These are phyloP conservation scores for Ceratocystis diversiconidia DNA, from an alignment of 2,329 filamentous ascomycete species.

Conservation along the genomic window DNA sequence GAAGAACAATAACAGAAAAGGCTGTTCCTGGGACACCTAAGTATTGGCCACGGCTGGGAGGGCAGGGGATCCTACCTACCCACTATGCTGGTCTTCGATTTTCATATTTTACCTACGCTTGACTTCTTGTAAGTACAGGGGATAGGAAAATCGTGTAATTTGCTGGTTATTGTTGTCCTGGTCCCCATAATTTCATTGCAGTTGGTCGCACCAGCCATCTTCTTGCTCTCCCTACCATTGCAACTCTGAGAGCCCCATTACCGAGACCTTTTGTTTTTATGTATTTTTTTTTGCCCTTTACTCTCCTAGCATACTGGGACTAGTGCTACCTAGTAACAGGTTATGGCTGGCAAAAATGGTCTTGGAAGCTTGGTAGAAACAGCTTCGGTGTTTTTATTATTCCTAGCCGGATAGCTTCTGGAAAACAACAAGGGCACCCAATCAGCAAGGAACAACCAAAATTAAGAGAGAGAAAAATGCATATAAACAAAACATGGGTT, in stretches of 20 bases:
- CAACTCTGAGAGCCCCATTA: neutral
- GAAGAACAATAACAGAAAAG: no score
- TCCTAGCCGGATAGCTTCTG: neutral
- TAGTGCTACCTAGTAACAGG: neutral
- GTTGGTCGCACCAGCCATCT: neutral
- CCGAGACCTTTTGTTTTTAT: neutral
- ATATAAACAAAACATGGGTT: neutral
- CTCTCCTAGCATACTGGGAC: neutral
- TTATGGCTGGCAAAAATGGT: neutral
- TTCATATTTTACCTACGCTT: neutral
- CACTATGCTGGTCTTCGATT: neutral
- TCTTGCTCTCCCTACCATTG: neutral
- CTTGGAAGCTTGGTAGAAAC: neutral
- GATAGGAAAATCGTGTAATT: neutral
- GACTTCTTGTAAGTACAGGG: neutral
- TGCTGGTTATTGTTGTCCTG: neutral
- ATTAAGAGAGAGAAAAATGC: neutral
- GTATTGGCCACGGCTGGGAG: neutral
- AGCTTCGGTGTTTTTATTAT: neutral
- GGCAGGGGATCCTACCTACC: no score
- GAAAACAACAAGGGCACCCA: neutral
- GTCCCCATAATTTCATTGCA: neutral
- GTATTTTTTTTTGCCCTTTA: neutral
- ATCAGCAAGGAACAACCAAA: neutral
- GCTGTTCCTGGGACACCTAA: neutral